Base-by-base conservation (phyloP, 495 filamentous ascomycete species). In the Pseudotulostoma volvatum region DNA sequence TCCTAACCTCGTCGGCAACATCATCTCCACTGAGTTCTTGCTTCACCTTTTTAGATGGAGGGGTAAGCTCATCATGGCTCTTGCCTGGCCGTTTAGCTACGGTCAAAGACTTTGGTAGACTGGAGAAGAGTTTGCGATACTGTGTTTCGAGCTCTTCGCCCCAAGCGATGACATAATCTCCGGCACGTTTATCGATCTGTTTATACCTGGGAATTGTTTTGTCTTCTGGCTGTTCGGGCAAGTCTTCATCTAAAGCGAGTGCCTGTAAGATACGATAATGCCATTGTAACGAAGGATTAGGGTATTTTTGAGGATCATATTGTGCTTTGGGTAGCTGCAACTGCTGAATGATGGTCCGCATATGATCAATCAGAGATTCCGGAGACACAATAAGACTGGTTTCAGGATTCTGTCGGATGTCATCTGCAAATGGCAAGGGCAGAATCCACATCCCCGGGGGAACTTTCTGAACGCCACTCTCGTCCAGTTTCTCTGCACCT, bases 231-330 rank as follows among this genome's bases (percentile, higher is more conserved):
- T 70, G 63, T 18, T 81, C 79, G 1, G 92, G 92, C 14, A 87
- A 54, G 35, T 95, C 90, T 51, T 99, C 92, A 20, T 93, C 86
- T 9, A 99, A 58, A 1, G 92, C 92, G 33, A 93, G 69, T 3
- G 83, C 84, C 55, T 99, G 92, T 3, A 99, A 63, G 31, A 96
- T 88, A 33, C 77, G 79, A 60, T 96, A 99, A 57, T 94, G 87
- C 92, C 92, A 99, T 65, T 99, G 92, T 37, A 99, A 70, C 1
- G 79, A 56, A 30, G 92, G 90, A 46, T 99, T 99, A 0, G 92
- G 84, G 50, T 96, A 96, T 52, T 81, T 88, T 2, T 61, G 55
- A 11, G 88, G 85, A 41, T 86, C 77, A 50, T 93, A 99, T 2
- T 64, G 52, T 1, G 73, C 87, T 46, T 81, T 85, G 0, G 92